These are phyloP conservation scores for Fagopyrum tataricum DNA, from an alignment of 148 eudicot genomes.

Conservation along the genomic window DNA sequence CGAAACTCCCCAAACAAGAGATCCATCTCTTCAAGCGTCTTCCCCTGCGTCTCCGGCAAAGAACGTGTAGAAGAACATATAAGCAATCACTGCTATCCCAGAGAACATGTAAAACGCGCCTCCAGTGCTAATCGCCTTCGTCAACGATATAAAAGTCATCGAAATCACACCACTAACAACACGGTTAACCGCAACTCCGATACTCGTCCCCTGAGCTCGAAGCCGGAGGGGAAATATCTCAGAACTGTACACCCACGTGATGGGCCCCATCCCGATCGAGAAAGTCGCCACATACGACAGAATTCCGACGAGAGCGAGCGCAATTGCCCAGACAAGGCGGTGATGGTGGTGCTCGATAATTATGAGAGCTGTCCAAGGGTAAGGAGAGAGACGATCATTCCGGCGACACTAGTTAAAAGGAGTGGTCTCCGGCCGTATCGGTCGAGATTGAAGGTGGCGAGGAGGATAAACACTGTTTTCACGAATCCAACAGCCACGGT, in stretches of 20 bases:
- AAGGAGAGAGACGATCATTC: conserved; percentile 23
- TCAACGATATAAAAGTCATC: conserved; percentile 22
- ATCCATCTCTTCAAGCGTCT: conserved; percentile 22
- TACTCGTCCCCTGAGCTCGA: conserved; percentile 28
- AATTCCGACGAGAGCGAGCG: conserved; percentile 16
- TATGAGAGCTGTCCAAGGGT: conserved; percentile 19
- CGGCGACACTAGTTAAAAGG: conserved; percentile 41
- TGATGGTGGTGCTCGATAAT: conserved; percentile 21
- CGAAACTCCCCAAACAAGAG: conserved; percentile 10
- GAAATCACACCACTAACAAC: conserved; percentile 22
- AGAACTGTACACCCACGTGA: conserved; percentile 44
- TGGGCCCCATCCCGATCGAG: conserved; percentile 47
- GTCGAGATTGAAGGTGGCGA: conserved; percentile 58
- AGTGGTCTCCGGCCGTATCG: conserved; percentile 54
- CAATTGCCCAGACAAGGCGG: conserved; percentile 28
- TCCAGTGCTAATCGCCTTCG: conserved; percentile 11
- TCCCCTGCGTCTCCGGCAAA: conserved; percentile 24
- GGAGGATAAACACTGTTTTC: conserved; percentile 50
- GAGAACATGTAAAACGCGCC: conserved; percentile 19
- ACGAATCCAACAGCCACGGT: conserved; percentile 65
- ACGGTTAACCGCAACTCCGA: conserved; percentile 25
- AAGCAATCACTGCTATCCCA: conserved; percentile 22
- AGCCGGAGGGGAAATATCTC: conserved; percentile 42
- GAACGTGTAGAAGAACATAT: conserved; percentile 14
- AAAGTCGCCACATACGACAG: conserved; percentile 31